phyloP scores from a whole-genome alignment of 495 filamentous ascomycete genomes.

The Mytilinidion resinicola region DNA sequence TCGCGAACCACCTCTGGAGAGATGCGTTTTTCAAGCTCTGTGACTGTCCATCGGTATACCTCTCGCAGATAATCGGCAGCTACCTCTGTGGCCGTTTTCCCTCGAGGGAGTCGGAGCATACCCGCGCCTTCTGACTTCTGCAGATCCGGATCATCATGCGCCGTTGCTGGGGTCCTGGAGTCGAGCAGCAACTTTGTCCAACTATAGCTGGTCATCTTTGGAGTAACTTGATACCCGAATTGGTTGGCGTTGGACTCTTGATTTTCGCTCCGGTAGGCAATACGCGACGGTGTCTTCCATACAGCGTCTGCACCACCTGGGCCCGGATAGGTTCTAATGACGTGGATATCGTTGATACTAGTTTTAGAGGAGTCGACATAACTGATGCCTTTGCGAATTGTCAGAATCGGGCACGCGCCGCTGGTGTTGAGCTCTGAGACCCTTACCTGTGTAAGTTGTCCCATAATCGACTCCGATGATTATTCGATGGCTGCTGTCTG shows the following conservation, averaged over 20 bases:
- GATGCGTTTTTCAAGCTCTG: neutral
- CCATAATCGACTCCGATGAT: slow-evolving; percentile 12
- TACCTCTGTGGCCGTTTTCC: slow-evolving; percentile 9
- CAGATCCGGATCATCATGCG: slow-evolving; percentile 13
- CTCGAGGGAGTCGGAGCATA: slow-evolving; percentile 4
- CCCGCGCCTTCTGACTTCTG: slow-evolving; percentile 5
- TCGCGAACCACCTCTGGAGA: slow-evolving; percentile 10
- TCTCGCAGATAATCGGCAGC: slow-evolving; percentile 9
- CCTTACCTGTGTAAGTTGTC: slow-evolving; percentile 7
- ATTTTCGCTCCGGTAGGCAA: slow-evolving; percentile 10
- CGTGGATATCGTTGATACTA: neutral
- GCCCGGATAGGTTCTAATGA: slow-evolving; percentile 5
- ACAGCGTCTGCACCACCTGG: neutral
- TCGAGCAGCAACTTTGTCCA: slow-evolving; percentile 18
- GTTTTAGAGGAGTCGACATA: slow-evolving; percentile 4
- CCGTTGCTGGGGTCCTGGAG: neutral
- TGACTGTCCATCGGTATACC: slow-evolving; percentile 6
- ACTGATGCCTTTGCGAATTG: neutral
- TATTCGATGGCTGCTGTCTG: neutral
- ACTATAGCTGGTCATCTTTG: slow-evolving; percentile 6
- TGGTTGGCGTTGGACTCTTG: neutral
- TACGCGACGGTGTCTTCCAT: slow-evolving; percentile 5
- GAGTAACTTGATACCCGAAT: slow-evolving; percentile 3
- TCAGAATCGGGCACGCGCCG: neutral
- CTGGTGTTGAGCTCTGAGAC: too few species aligned